Evolutionary conservation across 345 rosid species (phyloP), one percentile per base, ranked within the genome.

Genomic region (Microcos paniculata): DNA sequence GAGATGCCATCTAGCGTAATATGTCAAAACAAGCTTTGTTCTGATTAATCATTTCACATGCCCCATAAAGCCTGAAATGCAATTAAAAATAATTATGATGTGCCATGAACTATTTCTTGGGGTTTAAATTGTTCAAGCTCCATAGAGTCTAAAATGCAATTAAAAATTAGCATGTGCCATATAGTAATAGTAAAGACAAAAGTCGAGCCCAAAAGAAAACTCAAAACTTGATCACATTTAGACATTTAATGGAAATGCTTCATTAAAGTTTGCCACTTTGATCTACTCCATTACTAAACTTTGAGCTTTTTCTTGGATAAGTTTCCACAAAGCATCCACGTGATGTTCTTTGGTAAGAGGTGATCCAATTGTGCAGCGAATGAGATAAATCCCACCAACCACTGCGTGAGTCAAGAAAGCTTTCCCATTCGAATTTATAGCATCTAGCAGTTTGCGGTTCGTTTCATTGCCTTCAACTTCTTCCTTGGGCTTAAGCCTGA

Each of bases 381-480:
- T 58, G 19, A 65, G 49, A 61, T 58, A 74, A 19, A 58, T 28
- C 24, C 77, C 81, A 15, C 79, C 58, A 16, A 76, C 23, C 43
- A 83, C 57, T 10, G 73, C 78, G 42, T 83, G 82, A 4, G 78
- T 71, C 81, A 83, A 56, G 71, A 80, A 84, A 4, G 80, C 77
- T 1, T 51, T 55, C 0, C 79, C 86, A 38, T 78, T 76, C 21
- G 79, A 70, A 65, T 83, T 83, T 75, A 78, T 77, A 1, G 74
- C 78, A n/a, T 49, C 75, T 14, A 73, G 14, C 42, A 81, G 26
- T 68, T 63, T 62, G 4, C 28, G 0, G 67, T 78, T 81, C 72
- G 49, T 33, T 26, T 55, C 40, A 6, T 35, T 16, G 68, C 48
- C 78, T 31, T 62, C n/a, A 70, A 23, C 62, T 19, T 70, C 10